A percentile compares a stretch with the other conserved stretches of the same genome.
These are phyloP conservation scores for Polyporus tsugae DNA, from an alignment of 1,284 basidiomycete species.

Conservation along the genomic window DNA sequence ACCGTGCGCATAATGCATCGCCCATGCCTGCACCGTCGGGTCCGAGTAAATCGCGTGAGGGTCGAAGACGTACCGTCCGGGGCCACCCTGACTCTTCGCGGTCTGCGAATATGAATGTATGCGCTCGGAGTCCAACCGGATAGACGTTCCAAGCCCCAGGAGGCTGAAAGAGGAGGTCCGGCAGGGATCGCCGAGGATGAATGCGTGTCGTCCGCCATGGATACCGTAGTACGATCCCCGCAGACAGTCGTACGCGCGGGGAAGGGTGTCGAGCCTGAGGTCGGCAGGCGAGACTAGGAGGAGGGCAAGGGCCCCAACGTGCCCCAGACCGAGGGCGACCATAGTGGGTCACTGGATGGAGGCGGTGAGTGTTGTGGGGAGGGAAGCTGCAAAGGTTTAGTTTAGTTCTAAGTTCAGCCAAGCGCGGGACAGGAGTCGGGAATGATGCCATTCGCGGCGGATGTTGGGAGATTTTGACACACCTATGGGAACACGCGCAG, in stretches of 20 bases:
- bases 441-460: neutral
- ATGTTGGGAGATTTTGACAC: neutral
- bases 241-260: conserved; percentile 20
- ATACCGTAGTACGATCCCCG: conserved; percentile 19
- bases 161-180: conserved; percentile 16
- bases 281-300: conserved; percentile 23
- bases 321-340: conserved; percentile 9
- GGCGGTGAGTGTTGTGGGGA: neutral
- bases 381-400: neutral
- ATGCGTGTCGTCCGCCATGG: conserved; percentile 23
- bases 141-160: conserved; percentile 6
- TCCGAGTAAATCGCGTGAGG: neutral
- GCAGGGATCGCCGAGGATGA: conserved; percentile 22
- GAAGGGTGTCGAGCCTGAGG: conserved; percentile 10
- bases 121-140: neutral
- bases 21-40: neutral
- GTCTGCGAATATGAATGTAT: neutral
- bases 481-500: neutral
- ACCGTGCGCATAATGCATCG: neutral
- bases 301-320: conserved; percentile 16
- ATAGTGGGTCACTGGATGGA: conserved; percentile 4
- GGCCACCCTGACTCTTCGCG: neutral
- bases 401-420: neutral
- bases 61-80: neutral
- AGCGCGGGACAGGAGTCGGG: conserved; percentile 1